Base-by-base conservation (phyloP, 345 rosid genomes). In the Citrus australasica region DNA sequence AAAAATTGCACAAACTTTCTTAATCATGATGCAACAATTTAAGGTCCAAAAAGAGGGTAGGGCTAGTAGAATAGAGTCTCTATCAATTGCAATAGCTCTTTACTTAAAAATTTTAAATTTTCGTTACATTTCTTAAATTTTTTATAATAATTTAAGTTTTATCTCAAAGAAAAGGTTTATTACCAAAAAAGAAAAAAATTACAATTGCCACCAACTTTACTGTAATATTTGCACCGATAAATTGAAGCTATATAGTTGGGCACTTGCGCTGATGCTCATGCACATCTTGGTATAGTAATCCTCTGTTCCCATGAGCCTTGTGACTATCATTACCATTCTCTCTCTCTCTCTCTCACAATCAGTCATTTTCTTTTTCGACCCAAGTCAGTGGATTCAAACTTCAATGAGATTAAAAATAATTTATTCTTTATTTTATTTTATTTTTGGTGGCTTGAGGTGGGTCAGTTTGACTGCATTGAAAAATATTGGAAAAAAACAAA, bases 381-480 rank as follows among this genome's bases (percentile, higher is more conserved):
- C 2, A 9, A 68, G 58, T 53, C 7, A 53, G 75, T 77, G 80
- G 76, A 86, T 86, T 86, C 86, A 79, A 86, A 82, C 76, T 83
- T 83, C 67, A 79, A 75, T 70, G 71, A 59, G 65, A 67, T 60
- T 11, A 69, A 60, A 67, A 73, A 71, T 32, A 32, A 53, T 53
- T 53, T 53, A 17, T 53, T 53, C 19, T 53, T 53, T 32, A 1
- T 58, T 51, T 69, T 24, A 25, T 63, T 69, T 53, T 46, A 48
- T 37, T 21, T 69, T 14, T 11, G 17, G 2, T 61, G 58, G 58
- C 58, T 17, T 65, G 25, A 32, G 74, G 77, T 83, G 84, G 88
- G 86, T 78, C 86, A 81, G 85, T 79, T 85, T 85, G 86, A 83
- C 88, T 85, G 83, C 11, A 70, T 55, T 61, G 82, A 60, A 72